Base-by-base conservation (phyloP, 371 early-diverging fungal species). In the Capniomyces stellatus region DNA sequence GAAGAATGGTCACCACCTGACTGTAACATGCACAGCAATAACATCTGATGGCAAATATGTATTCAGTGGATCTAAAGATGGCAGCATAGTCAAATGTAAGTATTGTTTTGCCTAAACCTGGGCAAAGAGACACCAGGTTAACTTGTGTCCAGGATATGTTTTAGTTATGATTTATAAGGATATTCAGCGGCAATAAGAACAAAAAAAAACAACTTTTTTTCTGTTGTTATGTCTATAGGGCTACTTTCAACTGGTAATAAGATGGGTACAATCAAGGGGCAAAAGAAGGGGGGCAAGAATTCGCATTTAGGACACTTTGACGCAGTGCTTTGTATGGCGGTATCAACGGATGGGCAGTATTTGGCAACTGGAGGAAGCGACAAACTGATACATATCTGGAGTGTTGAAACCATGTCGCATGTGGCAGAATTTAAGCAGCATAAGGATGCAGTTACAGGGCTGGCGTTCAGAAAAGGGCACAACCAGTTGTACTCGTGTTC, bases 401-500 rank as follows among this genome's bases (percentile, higher is more conserved):
- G 85, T 3, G 77, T 83, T 21, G 64, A 61, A 35, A 85, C 85
- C 18, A 67, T 87, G 65, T 70, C 69, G 51, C 82, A 78, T 54
- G 51, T 88, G 43, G 68, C 63, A n/a, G 68, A 67, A 46, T 92
- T 94, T 63, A 77, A 71, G 61, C 90, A 92, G 64, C 98, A 97
- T 65, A 81, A 89, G 56, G 95, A 94, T 70, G 73, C 83, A 25
- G 74, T 97, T 51, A 74, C 90, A 25, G 82, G 85, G n/a, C 72
- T 93, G 51, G 78, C 78, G 12, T 95, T 97, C 72, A 84, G 87
- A 46, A 57, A 56, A 28, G 58, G 69, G 25, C 61, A 64, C 54
- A 83, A 90, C 65, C 85, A 91, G 54, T 73, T 97, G 44, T 97
- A 92, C 66, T 86, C 92, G 49, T 79, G 82, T 58, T 89, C 92